These are phyloP conservation scores for Xylaria arbuscula DNA, from an alignment of 2,329 filamentous ascomycete species.

Conservation along the genomic window DNA sequence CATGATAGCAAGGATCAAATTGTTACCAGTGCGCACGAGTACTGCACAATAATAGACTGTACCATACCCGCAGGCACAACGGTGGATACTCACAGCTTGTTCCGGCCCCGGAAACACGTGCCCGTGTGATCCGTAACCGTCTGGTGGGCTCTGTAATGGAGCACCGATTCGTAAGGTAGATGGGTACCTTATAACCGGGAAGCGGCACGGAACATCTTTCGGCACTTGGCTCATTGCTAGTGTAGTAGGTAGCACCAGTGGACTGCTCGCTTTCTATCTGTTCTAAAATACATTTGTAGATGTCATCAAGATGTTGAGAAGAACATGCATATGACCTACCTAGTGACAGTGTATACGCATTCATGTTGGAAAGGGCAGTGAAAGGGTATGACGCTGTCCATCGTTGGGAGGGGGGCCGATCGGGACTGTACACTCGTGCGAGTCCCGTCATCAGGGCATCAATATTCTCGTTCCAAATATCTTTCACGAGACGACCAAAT, in stretches of 20 bases:
- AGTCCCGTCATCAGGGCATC: not conserved
- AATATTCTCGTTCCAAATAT: not conserved
- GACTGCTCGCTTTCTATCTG: not conserved
- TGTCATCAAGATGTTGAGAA: not conserved
- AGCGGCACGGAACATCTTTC: not conserved
- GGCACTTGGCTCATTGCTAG: not conserved
- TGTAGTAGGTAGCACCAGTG: not conserved
- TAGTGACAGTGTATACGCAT: not conserved
- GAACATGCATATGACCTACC: not conserved
- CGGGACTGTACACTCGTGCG: not conserved
- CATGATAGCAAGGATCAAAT: not conserved
- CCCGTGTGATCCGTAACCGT: slow-evolving; percentile 1
- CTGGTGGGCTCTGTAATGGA: too few species aligned
- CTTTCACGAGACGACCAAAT: slow-evolving; percentile 10
- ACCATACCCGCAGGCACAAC: not conserved
- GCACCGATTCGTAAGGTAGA: too few species aligned
- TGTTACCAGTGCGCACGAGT: not conserved
- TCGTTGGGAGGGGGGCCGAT: not conserved
- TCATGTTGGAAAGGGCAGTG: not conserved
- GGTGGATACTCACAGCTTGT: slow-evolving; percentile 8
- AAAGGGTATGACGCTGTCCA: not conserved
- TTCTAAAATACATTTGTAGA: not conserved
- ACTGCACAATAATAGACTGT: not conserved
- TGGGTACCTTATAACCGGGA: not conserved
- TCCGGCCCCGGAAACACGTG: slow-evolving; percentile 1